A percentile compares a stretch with the other conserved stretches of the same genome.
These are phyloP conservation scores for Stagonosporopsis chrysanthemi DNA, from an alignment of 2,329 filamentous ascomycete species.

Conservation along the genomic window DNA sequence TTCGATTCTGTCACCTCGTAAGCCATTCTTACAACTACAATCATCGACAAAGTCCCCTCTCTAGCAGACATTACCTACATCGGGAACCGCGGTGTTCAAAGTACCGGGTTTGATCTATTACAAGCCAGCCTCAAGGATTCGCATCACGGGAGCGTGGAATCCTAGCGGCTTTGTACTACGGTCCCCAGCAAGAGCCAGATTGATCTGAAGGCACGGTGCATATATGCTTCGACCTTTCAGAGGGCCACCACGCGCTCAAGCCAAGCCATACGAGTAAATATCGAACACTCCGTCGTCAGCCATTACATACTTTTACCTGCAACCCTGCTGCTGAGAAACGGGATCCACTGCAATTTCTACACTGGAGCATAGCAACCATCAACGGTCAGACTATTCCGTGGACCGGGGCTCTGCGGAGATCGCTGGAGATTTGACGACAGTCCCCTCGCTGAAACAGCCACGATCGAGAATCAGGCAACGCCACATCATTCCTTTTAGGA, in stretches of 20 bases:
- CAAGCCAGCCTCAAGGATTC: constrained; percentile 35
- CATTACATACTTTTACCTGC: neutral
- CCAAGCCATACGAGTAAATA: constrained; percentile 6
- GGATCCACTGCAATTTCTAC: neutral
- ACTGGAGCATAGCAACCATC: constrained; percentile 24
- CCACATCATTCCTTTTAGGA: constrained; percentile 45
- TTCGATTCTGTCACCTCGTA: constrained; percentile 30
- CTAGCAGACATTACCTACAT: constrained; percentile 4
- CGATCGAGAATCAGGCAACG: constrained; percentile 38
- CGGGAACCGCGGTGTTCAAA: constrained; percentile 30
- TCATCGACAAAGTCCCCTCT: constrained; percentile 7
- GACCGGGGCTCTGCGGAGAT: constrained; percentile 41
- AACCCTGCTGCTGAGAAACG: neutral
- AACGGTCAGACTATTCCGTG: constrained; percentile 27
- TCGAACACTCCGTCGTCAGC: neutral
- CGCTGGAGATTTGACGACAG: constrained; percentile 40
- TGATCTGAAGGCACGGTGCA: constrained; percentile 42
- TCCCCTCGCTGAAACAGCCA: constrained; percentile 45
- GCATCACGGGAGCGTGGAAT: constrained; percentile 43
- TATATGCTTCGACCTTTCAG: constrained; percentile 46
- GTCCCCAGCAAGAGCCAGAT: constrained; percentile 34
- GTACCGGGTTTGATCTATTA: constrained; percentile 33
- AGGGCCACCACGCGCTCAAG: constrained; percentile 16
- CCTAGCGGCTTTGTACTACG: constrained; percentile 45
- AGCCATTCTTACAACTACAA: constrained; percentile 3